Conservation (phyloP, 1,284 basidiomycete species). For the Pseudozyma sp. region DNA sequence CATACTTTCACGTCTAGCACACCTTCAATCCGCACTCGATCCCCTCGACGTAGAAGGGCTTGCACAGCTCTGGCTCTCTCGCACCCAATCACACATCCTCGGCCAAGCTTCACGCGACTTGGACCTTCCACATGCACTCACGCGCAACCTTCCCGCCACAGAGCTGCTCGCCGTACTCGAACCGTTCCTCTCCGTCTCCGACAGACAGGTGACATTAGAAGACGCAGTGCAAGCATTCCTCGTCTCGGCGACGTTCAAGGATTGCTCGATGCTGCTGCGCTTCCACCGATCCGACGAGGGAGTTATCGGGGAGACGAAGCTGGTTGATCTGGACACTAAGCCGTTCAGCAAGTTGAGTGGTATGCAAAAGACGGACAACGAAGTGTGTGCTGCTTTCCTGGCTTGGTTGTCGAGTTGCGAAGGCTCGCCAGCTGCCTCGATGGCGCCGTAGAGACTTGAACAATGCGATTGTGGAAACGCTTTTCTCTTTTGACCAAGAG, state of each 20-base stretch:
- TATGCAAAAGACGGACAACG: slow-evolving; percentile 80
- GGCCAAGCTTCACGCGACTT: slow-evolving; percentile 1
- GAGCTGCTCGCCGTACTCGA: slow-evolving; percentile 12
- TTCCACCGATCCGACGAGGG: slow-evolving; percentile 25
- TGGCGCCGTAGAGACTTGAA: background rate
- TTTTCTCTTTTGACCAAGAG: background rate
- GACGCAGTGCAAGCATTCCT: slow-evolving; percentile 72
- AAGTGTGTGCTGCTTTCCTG: slow-evolving; percentile 31
- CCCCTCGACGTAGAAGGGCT: slow-evolving; percentile 85
- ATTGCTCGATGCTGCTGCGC: slow-evolving; percentile 86
- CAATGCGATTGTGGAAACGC: background rate
- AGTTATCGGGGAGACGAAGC: slow-evolving; percentile 11
- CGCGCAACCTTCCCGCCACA: slow-evolving; percentile 3
- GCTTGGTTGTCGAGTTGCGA: slow-evolving; percentile 18
- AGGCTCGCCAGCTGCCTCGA: slow-evolving; percentile 1
- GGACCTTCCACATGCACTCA: slow-evolving; percentile 8
- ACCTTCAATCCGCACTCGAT: slow-evolving; percentile 82
- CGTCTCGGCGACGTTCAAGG: slow-evolving; percentile 93
- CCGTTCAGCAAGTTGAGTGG: slow-evolving; percentile 75
- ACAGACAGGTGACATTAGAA: slow-evolving; percentile 3
- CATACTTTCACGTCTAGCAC: slow-evolving; percentile 74
- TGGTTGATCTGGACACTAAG: slow-evolving; percentile 86
- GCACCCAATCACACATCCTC: slow-evolving; percentile 26
- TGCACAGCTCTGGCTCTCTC: slow-evolving; percentile 45
- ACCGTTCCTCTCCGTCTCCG: background rate